These are phyloP conservation scores for Rheum nobile DNA, from an alignment of 148 eudicot species.

Conservation along the genomic window DNA sequence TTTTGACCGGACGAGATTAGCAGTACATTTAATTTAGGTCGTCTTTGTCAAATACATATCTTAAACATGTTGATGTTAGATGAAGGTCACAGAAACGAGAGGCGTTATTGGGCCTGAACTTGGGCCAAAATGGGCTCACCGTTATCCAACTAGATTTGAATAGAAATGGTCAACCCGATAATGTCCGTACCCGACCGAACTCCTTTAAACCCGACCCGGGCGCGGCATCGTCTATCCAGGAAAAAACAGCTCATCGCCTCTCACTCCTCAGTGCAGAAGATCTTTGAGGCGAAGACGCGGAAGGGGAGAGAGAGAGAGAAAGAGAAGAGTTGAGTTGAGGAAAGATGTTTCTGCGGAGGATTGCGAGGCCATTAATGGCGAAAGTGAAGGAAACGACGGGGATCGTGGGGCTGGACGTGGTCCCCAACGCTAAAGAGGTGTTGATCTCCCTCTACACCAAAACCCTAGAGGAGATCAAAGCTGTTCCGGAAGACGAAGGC, in stretches of 20 bases:
- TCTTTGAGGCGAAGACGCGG: background rate
- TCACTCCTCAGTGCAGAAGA: background rate
- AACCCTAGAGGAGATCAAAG: conserved; percentile 78
- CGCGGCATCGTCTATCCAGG: conserved; percentile 1
- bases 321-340: background rate
- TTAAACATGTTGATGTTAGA: no score
- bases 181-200: background rate
- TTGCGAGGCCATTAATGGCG: conserved; percentile 76
- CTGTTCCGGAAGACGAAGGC: conserved; percentile 80
- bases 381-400: conserved; percentile 89
- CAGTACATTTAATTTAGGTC: no score
- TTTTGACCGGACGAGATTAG: no score
- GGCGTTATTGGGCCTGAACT: background rate
- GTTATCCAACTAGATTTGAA: background rate
- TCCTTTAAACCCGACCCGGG: background rate
- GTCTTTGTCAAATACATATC: no score
- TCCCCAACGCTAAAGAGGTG: conserved; percentile 73
- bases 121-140: background rate
- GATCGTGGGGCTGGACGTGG: conserved; percentile 84
- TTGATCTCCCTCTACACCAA: conserved; percentile 64
- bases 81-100: no score
- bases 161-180: background rate
- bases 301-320: conserved; percentile 8
- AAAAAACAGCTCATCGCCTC: background rate
- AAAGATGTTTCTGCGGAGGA: conserved; percentile 60